Evolutionary conservation across 495 filamentous ascomycete species (phyloP).

Genomic region (Apiosordaria backusii): DNA sequence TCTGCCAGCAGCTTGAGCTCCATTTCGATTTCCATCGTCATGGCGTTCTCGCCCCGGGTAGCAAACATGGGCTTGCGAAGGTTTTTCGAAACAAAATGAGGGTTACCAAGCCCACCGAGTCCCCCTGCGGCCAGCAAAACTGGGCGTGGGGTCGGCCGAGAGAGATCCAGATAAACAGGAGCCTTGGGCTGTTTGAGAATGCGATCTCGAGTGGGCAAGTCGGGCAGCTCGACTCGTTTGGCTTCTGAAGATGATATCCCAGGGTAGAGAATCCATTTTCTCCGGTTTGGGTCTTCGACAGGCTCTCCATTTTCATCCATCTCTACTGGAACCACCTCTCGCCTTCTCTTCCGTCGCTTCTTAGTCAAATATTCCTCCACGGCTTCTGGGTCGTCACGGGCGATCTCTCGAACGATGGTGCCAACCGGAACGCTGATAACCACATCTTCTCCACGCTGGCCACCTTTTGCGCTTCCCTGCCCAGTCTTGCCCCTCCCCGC

Average conservation of each 20-base stretch:
- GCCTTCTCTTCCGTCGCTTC: conserved; percentile 26
- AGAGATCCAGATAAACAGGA: conserved; percentile 79
- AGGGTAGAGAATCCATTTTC: conserved; percentile 85
- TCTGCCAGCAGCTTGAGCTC: conserved; percentile 95
- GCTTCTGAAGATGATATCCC: conserved; percentile 65
- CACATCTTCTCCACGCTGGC: conserved; percentile 79
- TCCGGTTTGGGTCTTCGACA: conserved; percentile 41
- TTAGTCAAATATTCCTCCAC: conserved; percentile 45
- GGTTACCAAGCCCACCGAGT: conserved; percentile 86
- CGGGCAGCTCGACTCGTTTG: conserved; percentile 57
- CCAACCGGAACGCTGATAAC: conserved; percentile 89
- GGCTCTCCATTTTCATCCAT: conserved; percentile 34
- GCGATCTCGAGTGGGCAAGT: conserved; percentile 51
- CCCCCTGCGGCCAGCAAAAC: conserved; percentile 89
- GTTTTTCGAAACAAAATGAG: conserved; percentile 75
- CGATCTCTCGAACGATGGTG: conserved; percentile 80
- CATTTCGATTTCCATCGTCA: conserved; percentile 74
- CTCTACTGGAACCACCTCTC: conserved; percentile 28
- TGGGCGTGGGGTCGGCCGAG: conserved; percentile 72
- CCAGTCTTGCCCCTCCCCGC: conserved; percentile 81
- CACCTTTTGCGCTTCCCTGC: conserved; percentile 75
- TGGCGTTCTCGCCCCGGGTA: conserved; percentile 75
- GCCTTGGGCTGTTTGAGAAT: conserved; percentile 61
- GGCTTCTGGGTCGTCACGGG: conserved; percentile 68
- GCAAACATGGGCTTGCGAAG: conserved; percentile 77